phyloP scores from a whole-genome alignment of 2,329 filamentous ascomycete species.

The Penicillium sp. region DNA sequence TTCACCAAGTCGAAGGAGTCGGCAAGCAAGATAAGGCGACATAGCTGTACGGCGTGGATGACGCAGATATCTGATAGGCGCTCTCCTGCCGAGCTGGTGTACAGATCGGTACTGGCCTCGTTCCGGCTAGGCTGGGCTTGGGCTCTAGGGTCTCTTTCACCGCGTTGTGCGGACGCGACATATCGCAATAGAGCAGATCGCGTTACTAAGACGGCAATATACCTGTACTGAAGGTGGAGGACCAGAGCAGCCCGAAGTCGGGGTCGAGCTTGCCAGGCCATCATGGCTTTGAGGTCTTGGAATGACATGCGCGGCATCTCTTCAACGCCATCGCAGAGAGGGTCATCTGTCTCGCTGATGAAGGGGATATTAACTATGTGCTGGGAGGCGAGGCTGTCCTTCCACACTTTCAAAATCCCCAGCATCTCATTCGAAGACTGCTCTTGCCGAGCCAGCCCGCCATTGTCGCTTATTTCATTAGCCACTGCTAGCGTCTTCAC shows the following conservation, averaged over 20 bases:
- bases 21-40: conserved; percentile 31
- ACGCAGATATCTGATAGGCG: conserved; percentile 18
- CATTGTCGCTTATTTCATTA: conserved; percentile 1
- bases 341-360: conserved; percentile 3
- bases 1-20: conserved; percentile 30
- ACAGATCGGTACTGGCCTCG: neutral
- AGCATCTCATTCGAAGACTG: conserved; percentile 5
- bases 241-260: conserved; percentile 4
- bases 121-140: conserved; percentile 1
- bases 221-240: conserved; percentile 7
- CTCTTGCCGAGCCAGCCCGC: conserved; percentile 5
- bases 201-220: conserved; percentile 5
- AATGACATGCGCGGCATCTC: conserved; percentile 4
- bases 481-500: conserved; percentile 5
- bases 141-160: neutral
- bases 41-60: conserved; percentile 31
- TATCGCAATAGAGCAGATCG: conserved; percentile 5
- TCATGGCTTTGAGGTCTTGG: conserved; percentile 6
- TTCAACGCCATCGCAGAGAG: conserved; percentile 3
- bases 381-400: neutral
- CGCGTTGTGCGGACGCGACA: conserved; percentile 2
- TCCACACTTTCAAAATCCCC: conserved; percentile 2
- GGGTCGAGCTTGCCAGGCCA: conserved; percentile 6
- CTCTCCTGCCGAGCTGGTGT: neutral
- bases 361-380: conserved; percentile 4